Conservation (phyloP, 1,139 yeast genomes). For the Saccharomyces hybrid region DNA sequence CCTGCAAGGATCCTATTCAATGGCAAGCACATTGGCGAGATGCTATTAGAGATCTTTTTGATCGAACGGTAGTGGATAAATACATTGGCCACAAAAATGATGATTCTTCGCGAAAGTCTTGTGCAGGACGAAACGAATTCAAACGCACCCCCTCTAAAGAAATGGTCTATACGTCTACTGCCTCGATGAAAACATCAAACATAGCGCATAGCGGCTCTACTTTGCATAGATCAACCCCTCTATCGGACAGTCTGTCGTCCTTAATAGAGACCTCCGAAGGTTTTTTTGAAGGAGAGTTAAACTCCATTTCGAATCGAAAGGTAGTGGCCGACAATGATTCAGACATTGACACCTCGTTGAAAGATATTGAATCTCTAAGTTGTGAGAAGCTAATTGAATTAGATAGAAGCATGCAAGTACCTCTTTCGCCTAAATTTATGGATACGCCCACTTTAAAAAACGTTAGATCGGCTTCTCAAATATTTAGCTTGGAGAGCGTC, state of each 20-base stretch:
- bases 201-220: neutral
- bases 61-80: neutral
- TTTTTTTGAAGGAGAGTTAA: neutral
- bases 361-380: conserved; percentile 21
- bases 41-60: conserved; percentile 10
- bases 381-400: conserved; percentile 22
- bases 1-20: conserved; percentile 12
- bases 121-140: conserved; percentile 12
- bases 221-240: neutral
- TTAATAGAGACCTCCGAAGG: neutral
- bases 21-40: conserved; percentile 21
- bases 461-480: conserved; percentile 14
- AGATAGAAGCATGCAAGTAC: conserved; percentile 19
- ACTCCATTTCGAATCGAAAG: neutral
- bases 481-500: conserved; percentile 12
- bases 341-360: conserved; percentile 14
- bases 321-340: neutral
- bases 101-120: conserved; percentile 10
- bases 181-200: neutral
- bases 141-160: conserved; percentile 8
- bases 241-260: neutral
- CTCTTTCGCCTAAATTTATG: conserved; percentile 14
- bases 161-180: neutral
- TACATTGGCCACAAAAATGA: too few relatives aligned
- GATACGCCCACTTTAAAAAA: conserved; percentile 10